Evolutionary conservation across 768 basidiomycete species (phyloP), one percentile per base, ranked within the genome.

Genomic region (Postia placenta): DNA sequence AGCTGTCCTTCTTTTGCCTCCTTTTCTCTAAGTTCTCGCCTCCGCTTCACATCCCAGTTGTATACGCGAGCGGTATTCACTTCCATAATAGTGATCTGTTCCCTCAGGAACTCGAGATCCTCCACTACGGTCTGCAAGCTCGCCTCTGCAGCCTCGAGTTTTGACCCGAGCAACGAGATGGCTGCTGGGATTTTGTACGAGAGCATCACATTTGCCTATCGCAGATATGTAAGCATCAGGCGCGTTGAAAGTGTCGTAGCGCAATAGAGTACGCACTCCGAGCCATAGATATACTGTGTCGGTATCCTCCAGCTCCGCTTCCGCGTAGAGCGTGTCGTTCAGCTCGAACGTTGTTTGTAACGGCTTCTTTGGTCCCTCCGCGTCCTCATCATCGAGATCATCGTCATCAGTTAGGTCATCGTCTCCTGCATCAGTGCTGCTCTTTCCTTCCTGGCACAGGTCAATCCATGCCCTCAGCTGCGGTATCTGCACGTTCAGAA

Each of bases 61-160:
- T 95, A 97, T 45, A 95, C 85, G 30, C 95, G 75, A 4, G 95
- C 95, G 11, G 90, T 93, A 62, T 98, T 98, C 35, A 82, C 80
- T 62, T 99, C 94, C 89, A 97, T 96, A 9, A 96, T 80, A 4
- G 96, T 98, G 45, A 93, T 74, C 65, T 99, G 96, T 62, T 98
- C 96, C 45, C 92, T 74, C 51, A 98, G 67, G 64, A 90, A 99
- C 62, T 93, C 92, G 19, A 96, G 73, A 64, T 98, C 96, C 59
- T 94, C 91, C 37, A 85, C 72, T 0, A 85, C 81, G 61, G 83
- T 82, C 23, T 71, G 60, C 44, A 95, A 68, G 48, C 73, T 79
- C 11, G 68, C 69, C 60, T 89, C 78, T 0, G 94, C 94, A 0
- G 76, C 73, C 0, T 71, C 66, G 24, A 94, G 79, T 67, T 97